Percentiles rank a stretch among this genome's conserved stretches.
Conservation (phyloP, 1,139 yeast genomes). For the Pneumocystis carinii region DNA sequence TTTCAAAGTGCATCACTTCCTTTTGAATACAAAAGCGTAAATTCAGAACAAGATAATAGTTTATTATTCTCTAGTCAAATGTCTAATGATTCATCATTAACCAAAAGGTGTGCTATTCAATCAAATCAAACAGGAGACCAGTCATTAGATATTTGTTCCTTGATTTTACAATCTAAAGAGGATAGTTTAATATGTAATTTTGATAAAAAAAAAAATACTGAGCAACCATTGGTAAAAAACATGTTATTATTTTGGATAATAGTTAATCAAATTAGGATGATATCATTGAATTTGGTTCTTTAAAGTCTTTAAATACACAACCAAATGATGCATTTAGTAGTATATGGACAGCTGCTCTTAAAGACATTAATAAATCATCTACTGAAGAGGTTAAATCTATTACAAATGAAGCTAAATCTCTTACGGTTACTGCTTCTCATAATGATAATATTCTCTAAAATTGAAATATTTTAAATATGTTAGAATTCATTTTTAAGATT, state of each 20-base stretch:
- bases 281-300: not conserved
- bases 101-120: not conserved
- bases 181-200: not conserved
- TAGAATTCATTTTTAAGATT: not conserved
- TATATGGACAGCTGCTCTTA: not conserved
- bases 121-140: not conserved
- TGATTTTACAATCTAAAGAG: not conserved
- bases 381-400: not conserved
- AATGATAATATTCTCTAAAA: not conserved
- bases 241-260: not conserved
- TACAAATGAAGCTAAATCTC: not conserved
- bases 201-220: not conserved
- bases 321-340: not conserved
- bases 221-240: not conserved
- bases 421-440: not conserved
- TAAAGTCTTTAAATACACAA: not conserved
- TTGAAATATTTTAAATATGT: not conserved
- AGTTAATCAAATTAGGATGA: not conserved
- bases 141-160: not conserved
- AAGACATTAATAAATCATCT: not conserved
- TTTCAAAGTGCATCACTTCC: slow-evolving; percentile 59
- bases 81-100: not conserved
- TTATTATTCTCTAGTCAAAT: not conserved
- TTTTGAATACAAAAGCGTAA: not conserved
- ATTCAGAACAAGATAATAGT: not conserved